phyloP scores from a whole-genome alignment of 2,329 filamentous ascomycete species.

The Fusarium newnesense region DNA sequence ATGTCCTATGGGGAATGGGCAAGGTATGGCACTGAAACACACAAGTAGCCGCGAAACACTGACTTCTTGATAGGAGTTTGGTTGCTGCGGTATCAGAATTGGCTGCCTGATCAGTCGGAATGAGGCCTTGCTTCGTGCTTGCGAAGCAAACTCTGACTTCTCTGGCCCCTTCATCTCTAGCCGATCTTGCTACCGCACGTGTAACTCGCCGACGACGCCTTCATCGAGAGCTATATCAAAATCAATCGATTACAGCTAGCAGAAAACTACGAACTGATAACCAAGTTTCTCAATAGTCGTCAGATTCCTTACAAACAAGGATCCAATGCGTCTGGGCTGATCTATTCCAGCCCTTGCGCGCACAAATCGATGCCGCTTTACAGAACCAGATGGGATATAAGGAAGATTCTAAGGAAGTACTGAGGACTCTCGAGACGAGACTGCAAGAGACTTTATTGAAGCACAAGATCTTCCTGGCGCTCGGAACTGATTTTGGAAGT shows the following conservation, averaged over 20 bases:
- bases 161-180: neutral
- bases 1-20: neutral
- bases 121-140: neutral
- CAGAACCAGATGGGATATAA: accelerated
- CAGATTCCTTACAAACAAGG: neutral
- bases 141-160: neutral
- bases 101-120: neutral
- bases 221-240: accelerated
- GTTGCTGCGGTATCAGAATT: neutral
- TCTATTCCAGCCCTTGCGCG: neutral
- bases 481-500: neutral
- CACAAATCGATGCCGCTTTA: accelerated
- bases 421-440: accelerated
- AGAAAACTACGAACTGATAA: neutral
- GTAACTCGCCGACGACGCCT: neutral
- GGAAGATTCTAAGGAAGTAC: accelerated
- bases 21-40: neutral
- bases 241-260: neutral
- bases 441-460: neutral
- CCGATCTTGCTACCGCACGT: neutral
- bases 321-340: neutral
- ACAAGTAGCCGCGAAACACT: accelerated
- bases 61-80: neutral
- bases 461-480: neutral
- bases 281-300: neutral